Conservation (phyloP, 345 rosid species). For the Cardamine occulta region DNA sequence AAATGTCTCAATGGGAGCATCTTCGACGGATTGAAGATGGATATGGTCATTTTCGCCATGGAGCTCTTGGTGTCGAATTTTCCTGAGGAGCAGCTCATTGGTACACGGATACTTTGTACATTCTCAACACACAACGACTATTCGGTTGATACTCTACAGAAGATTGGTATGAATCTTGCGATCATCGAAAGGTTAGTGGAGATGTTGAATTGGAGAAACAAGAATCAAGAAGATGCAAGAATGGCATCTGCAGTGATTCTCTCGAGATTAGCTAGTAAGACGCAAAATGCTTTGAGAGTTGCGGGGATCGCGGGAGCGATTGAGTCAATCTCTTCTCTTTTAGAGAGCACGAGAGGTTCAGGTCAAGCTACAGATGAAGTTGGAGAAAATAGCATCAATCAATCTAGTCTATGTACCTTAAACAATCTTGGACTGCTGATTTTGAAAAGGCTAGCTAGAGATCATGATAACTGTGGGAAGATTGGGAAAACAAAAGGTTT, state of each 20-base stretch:
- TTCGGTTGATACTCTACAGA: constrained; percentile 80
- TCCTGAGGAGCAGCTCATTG: constrained; percentile 83
- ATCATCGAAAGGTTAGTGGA: constrained; percentile 80
- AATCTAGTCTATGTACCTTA: constrained; percentile 62
- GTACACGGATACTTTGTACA: constrained; percentile 59
- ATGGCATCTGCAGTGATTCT: constrained; percentile 75
- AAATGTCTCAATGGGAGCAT: constrained; percentile 79
- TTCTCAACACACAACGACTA: constrained; percentile 54
- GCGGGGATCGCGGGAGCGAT: constrained; percentile 86
- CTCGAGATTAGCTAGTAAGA: constrained; percentile 76
- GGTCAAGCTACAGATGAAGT: constrained; percentile 72
- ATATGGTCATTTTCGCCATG: constrained; percentile 71
- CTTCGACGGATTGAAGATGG: constrained; percentile 91
- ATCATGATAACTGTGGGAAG: constrained; percentile 88
- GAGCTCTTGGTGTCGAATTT: constrained; percentile 72
- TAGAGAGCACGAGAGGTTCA: constrained; percentile 55
- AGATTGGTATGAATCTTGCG: constrained; percentile 67
- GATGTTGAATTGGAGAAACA: constrained; percentile 94
- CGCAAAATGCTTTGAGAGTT: constrained; percentile 76
- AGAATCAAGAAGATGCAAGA: constrained; percentile 75
- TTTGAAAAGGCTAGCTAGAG: constrained; percentile 77
- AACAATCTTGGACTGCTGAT: constrained; percentile 79
- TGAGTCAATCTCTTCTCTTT: constrained; percentile 88
- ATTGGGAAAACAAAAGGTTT: constrained; percentile 89
- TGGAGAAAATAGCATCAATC: constrained; percentile 56